Conservation (phyloP, 2,329 filamentous ascomycete genomes). For the Elsinoe perseae region DNA sequence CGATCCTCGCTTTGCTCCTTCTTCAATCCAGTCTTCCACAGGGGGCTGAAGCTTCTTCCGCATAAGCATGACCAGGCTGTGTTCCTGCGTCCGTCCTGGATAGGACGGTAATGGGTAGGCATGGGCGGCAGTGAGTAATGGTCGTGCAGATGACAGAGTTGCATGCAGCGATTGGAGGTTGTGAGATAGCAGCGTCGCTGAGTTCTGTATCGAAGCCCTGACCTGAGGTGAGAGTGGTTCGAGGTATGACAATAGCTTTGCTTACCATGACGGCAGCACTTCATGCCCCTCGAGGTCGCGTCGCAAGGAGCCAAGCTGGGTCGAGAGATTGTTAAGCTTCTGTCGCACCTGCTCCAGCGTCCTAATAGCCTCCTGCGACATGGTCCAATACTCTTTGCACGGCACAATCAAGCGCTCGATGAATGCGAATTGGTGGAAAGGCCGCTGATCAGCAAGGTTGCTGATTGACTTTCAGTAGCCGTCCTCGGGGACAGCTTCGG, state of each 20-base stretch:
- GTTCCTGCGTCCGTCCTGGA: slow-evolving; percentile 55
- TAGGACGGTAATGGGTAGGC: slow-evolving; percentile 68
- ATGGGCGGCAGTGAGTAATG: slow-evolving; percentile 61
- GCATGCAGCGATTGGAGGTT: slow-evolving; percentile 62
- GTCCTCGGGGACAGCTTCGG: background rate
- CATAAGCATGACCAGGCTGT: slow-evolving; percentile 57
- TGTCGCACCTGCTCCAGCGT: slow-evolving; percentile 29
- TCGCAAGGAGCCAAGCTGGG: slow-evolving; percentile 23
- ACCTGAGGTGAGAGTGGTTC: slow-evolving; percentile 8
- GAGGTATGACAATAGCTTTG: slow-evolving; percentile 2
- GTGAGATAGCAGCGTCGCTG: slow-evolving; percentile 32
- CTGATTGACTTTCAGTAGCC: background rate
- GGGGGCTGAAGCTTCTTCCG: slow-evolving; percentile 77
- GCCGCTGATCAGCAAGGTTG: background rate
- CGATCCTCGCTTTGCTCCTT: slow-evolving; percentile 25
- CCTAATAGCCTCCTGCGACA: slow-evolving; percentile 19
- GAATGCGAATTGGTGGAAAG: background rate
- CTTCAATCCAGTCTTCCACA: slow-evolving; percentile 64
- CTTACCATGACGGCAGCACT: slow-evolving; percentile 31
- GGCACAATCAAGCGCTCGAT: background rate
- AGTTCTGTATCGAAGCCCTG: slow-evolving; percentile 28
- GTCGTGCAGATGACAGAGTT: slow-evolving; percentile 56
- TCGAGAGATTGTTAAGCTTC: slow-evolving; percentile 26
- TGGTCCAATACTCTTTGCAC: background rate
- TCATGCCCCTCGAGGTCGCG: slow-evolving; percentile 26